phyloP scores from a whole-genome alignment of 1,284 basidiomycete genomes.

The Trichosporon coremiiforme region DNA sequence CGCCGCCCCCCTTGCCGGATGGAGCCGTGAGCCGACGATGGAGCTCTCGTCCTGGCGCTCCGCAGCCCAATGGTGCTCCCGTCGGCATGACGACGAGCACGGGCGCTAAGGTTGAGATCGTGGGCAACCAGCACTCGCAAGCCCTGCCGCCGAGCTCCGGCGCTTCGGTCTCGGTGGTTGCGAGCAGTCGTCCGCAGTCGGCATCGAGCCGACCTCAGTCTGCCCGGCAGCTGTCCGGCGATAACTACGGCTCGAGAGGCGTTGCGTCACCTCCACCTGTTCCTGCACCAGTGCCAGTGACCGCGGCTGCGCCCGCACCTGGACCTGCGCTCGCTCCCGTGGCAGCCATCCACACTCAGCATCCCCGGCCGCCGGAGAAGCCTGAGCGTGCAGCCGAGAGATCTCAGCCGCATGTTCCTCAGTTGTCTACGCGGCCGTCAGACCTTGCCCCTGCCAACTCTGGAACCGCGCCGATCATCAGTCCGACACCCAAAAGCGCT shows the following conservation, averaged over 20 bases:
- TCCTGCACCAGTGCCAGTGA: not conserved
- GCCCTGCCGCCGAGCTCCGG: not conserved
- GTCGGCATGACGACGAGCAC: conserved; percentile 3
- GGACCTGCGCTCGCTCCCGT: not conserved
- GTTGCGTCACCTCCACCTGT: conserved; percentile 9
- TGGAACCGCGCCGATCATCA: conserved; percentile 13
- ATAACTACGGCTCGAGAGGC: not conserved
- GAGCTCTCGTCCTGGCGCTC: not conserved
- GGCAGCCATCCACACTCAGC: not conserved
- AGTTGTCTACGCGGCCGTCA: not conserved
- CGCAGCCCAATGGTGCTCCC: not conserved
- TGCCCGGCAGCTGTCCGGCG: not conserved
- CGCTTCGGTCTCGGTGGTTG: not conserved
- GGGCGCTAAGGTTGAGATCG: not conserved
- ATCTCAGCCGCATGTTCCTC: not conserved
- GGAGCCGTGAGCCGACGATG: not conserved
- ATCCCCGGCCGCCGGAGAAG: not conserved
- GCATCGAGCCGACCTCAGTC: not conserved
- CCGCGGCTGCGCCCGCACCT: not conserved
- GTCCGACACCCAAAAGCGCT: conserved; percentile 5
- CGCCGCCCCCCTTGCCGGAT: not conserved
- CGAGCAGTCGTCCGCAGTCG: not conserved
- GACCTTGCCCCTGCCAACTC: not conserved
- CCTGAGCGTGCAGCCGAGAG: conserved; percentile 10
- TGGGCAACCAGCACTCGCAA: not conserved